Percentiles rank a stretch among this genome's conserved stretches.
These are phyloP conservation scores for Blastocystis hominis DNA, from an alignment of 352 stramenopile species.

Conservation along the genomic window DNA sequence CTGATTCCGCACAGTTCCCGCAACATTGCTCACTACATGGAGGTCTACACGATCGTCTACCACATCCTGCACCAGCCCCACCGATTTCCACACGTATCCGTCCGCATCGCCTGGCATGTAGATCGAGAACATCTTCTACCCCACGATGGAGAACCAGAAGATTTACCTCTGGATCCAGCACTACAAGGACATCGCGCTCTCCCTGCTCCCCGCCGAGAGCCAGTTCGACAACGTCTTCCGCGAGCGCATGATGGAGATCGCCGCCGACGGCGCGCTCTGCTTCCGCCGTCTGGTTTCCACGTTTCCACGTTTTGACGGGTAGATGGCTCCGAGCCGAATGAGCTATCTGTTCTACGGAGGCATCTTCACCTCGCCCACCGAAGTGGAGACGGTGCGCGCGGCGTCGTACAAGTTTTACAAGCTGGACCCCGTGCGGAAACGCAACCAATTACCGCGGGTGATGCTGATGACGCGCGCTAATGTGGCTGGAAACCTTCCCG, in stretches of 20 bases:
- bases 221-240: slow-evolving; percentile 14
- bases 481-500: slow-evolving; percentile 50
- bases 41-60: slow-evolving; percentile 50
- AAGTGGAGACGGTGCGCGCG: slow-evolving; percentile 47
- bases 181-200: slow-evolving; percentile 51
- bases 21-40: slow-evolving; percentile 58
- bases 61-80: slow-evolving; percentile 35
- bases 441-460: neutral
- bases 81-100: neutral
- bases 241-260: slow-evolving; percentile 27
- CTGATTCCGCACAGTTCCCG: slow-evolving; percentile 42
- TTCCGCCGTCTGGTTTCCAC: neutral
- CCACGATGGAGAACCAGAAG: slow-evolving; percentile 44
- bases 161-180: slow-evolving; percentile 55
- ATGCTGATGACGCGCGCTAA: slow-evolving; percentile 51
- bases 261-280: slow-evolving; percentile 7
- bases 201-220: neutral
- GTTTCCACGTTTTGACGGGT: neutral
- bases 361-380: slow-evolving; percentile 28
- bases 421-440: neutral
- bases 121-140: slow-evolving; percentile 49
- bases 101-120: neutral
- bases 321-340: slow-evolving; percentile 51
- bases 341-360: slow-evolving; percentile 49
- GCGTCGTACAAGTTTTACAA: slow-evolving; percentile 50